Base-by-base conservation (phyloP, 331 rosid genomes). In the Rhamnella rubrinervis region DNA sequence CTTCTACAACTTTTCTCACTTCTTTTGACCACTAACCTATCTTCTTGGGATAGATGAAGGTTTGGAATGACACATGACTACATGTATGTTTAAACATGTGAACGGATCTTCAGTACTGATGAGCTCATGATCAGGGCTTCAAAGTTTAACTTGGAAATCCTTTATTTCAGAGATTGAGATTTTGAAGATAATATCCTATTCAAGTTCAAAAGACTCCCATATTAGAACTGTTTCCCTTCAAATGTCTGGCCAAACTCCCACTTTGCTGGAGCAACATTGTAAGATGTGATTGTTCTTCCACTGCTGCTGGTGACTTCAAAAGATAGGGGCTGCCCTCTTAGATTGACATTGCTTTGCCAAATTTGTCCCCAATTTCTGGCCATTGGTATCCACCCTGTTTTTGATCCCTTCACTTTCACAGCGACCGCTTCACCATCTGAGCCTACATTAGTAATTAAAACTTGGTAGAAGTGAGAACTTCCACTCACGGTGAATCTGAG, bases 381-480 rank as follows among this genome's bases (percentile, higher is more conserved):
- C 97, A 95, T 78, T 0, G 96, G 93, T 61, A 91, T 89, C 99
- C 99, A 95, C 23, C 99, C 97, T 46, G 97, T 95, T 82, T 79
- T 87, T 18, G 97, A 85, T 47, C 99, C 97, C 77, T 95, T 95
- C 89, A 91, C 96, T 77, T 95, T 95, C 77, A 91, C 97, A 39
- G 82, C 99, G 51, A 85, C 71, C 50, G 89, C 91, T 66, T 86
- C 97, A 73, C 99, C 99, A 35, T 95, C 96, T 72, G 72, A 23
- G 46, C 97, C 99, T 4, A 95, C 97, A 76, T 95, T 91, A 59
- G 83, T 83, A 8, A 95, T 87, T 74, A 95, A 63, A 18, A 91
- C 97, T 81, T 89, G 93, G 82, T 75, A 86, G 86, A 95, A 95
- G 57, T 80, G 90, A 57, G 85, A 72, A 73, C 84, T 89, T 65